Evolutionary conservation across 306 rosid genomes (phyloP).

Genomic region (Vigna radiata): DNA sequence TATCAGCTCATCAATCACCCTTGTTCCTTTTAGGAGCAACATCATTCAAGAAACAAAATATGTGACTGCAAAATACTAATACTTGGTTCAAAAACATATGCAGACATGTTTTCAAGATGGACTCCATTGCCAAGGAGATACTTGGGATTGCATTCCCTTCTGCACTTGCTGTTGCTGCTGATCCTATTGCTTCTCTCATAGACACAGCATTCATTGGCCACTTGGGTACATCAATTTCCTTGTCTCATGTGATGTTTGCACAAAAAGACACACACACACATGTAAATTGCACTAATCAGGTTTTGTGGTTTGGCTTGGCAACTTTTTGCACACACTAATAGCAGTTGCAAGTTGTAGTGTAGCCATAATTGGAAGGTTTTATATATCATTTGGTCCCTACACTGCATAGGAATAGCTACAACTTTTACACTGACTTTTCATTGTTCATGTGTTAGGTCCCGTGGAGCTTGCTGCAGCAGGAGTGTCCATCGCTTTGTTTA

Average conservation of each 20-base stretch:
- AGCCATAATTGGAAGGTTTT: neutral
- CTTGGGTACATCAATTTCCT: constrained; percentile 59
- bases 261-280: neutral
- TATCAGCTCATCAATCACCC: neutral
- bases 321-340: neutral
- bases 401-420: neutral
- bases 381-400: neutral
- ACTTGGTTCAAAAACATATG: constrained; percentile 1
- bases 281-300: neutral
- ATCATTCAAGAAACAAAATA: constrained; percentile 3
- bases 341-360: neutral
- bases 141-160: constrained; percentile 90
- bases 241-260: constrained; percentile 8
- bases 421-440: neutral
- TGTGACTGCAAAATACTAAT: constrained; percentile 16
- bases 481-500: constrained; percentile 88
- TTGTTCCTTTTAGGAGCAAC: neutral
- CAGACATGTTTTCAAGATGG: constrained; percentile 82
- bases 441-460: constrained; percentile 59
- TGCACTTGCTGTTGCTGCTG: constrained; percentile 96
- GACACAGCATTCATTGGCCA: constrained; percentile 99
- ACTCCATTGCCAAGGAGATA: constrained; percentile 73
- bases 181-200: constrained; percentile 94
- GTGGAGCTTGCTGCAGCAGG: constrained; percentile 99
- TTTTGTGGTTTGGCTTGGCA: neutral